Base-by-base conservation (phyloP, 768 basidiomycete species). In the Inosperma sp. region DNA sequence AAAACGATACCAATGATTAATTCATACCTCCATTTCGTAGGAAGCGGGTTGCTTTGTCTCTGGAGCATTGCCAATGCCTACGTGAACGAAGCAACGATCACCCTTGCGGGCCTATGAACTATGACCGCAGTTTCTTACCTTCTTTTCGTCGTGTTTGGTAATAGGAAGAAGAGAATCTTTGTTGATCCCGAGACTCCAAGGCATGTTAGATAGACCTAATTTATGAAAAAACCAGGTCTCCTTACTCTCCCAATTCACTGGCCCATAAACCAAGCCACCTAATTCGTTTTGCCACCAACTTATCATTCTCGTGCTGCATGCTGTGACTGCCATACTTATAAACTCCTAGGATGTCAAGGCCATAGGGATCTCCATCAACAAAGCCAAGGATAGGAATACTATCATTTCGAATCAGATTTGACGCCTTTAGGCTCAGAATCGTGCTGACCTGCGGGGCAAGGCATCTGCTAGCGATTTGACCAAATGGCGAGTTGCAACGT, bases 311-410 rank as follows among this genome's bases (percentile, higher is more conserved):
- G 62, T 89, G 88, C 35, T 73, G 74, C 67, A 93, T 75, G 30
- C 69, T 71, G 43, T 65, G 68, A 51, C 92, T 93, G 8, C 96
- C 96, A 59, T 78, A 81, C 53, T 80, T 87, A 70, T 92, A 97
- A 7, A 89, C 86, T 0, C 88, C 86, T 10, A 93, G 77, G 54
- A 99, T 97, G 54, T 95, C 92, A 35, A 98, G 64, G 2, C 96
- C 96, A 64, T 89, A 89, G 0, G 94, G 85, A 64, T 99, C 96
- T 0, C 80, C 86, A 60, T 99, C 96, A 5, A 98, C 87, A 29
- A 98, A 67, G 2, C 78, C 85, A 45, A 88, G 63, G 40, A 97
- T 76, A 0, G 88, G 88, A 29, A 88, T 72, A 5, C 94, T 34
- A 47, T 14, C 39, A 26, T 12, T 40, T 17, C 36, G 14, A 26